Evolutionary conservation across 179 eudicot species (phyloP).

Genomic region (Nepenthes alata): DNA sequence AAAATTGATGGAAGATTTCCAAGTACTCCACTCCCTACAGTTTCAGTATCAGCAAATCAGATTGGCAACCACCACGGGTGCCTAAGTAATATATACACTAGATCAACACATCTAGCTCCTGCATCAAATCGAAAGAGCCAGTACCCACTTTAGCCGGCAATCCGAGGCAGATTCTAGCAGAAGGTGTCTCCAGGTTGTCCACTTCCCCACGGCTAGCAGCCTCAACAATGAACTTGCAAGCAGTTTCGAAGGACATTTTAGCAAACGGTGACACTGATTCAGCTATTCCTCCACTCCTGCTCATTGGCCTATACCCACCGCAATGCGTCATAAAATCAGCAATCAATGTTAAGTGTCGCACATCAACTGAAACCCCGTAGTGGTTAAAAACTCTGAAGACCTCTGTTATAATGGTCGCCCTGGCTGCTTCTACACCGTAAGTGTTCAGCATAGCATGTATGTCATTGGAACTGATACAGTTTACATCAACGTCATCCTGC

Average conservation of each 20-base stretch:
- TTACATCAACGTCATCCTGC: constrained; percentile 66
- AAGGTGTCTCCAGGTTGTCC: constrained; percentile 77
- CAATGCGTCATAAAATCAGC: constrained; percentile 89
- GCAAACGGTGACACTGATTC: constrained; percentile 64
- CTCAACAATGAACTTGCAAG: constrained; percentile 75
- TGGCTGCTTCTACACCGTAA: constrained; percentile 91
- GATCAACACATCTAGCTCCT: constrained; percentile 30
- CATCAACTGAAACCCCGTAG: constrained; percentile 83
- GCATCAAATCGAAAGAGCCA: constrained; percentile 84
- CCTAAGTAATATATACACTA: neutral
- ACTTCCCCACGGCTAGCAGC: constrained; percentile 45
- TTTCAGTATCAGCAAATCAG: too few species aligned
- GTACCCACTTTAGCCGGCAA: constrained; percentile 92
- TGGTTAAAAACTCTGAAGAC: constrained; percentile 62
- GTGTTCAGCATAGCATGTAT: constrained; percentile 53
- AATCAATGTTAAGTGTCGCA: constrained; percentile 68
- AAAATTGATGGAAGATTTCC: too few species aligned
- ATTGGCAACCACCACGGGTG: too few species aligned
- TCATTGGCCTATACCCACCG: constrained; percentile 75
- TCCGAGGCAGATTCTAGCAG: constrained; percentile 79
- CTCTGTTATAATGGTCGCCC: constrained; percentile 66
- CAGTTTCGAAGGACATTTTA: constrained; percentile 84
- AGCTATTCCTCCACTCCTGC: constrained; percentile 64
- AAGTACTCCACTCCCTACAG: too few species aligned
- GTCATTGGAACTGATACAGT: constrained; percentile 57